Base-by-base conservation (phyloP, 345 rosid genomes). In the Leavenworthia alabamica region DNA sequence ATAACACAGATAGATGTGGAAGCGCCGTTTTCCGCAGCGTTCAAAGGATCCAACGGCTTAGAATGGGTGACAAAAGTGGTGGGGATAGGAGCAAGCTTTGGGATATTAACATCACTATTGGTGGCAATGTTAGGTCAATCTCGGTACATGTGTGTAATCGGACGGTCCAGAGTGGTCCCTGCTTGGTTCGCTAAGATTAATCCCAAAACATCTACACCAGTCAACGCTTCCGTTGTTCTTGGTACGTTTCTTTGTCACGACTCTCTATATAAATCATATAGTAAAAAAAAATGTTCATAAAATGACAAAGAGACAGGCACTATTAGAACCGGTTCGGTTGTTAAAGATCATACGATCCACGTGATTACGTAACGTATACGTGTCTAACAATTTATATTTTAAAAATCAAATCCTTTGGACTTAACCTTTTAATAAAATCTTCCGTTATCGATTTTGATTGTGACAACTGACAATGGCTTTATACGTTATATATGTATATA, bases 101-200 rank as follows among this genome's bases (percentile, higher is more conserved):
- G 98, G 71, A 89, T 92, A 32, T 78, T 92, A 68, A 89, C 98
- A 71, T 92, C 98, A 28, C 73, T 92, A 59, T 57, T 89, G 73
- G 98, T 92, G 70, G 80, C 98, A 7, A 92, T 92, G 98, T 39
- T 92, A 78, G 98, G 98, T 8, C 98, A 92, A 68, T 86, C 98
- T 33, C 79, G 98, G 32, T 92, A 92, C 85, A 81, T 92, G 95
- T 92, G 97, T 48, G 98, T 92, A 8, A 92, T 92, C 85, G 98
- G 98, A 64, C 86, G 98, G 78, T 89, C 98, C 6, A 73, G 68
- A 37, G 82, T 89, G 75, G 89, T 85, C 82, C 98, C 98, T 3
- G 70, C 41, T 1, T 92, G 98, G 91, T 83, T 92, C 73, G 87
- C 98, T 8, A 78, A 82, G 82, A 80, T 92, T 82, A 93, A 89